Evolutionary conservation across 1,284 basidiomycete species (phyloP), one percentile per base, ranked within the genome.

Genomic region (Tremellales sp.): DNA sequence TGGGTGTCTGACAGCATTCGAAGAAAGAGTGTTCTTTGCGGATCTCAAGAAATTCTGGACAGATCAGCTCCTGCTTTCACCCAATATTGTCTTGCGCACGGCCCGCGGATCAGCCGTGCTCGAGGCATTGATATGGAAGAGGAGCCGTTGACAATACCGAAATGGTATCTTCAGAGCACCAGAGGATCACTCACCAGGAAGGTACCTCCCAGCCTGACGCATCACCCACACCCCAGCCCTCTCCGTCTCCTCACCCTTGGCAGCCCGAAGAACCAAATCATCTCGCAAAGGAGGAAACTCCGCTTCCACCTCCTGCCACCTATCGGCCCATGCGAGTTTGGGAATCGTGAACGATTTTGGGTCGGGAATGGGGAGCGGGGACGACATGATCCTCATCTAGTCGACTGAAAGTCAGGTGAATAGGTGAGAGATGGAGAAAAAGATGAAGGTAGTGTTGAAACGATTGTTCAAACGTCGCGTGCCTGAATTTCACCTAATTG

Each of bases 201-300:
- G 82, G 75, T 96, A 96, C 47, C 93, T 82, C 40, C 94, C 93
- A 19, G 96, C 96, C 72, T 99, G 94, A 27, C 96, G 83, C 94
- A 99, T 99, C 54, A 97, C 88, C 94, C 94, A 99, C 54, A 96
- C 91, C 12, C 94, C 94, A 2, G 94, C 90, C 51, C 89, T 83
- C 65, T 89, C 87, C 0, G 91, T 93, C 70, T 82, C 79, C 75
- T 94, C 84, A 12, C 91, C 89, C 71, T 82, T 76, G 46, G 94
- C 93, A 46, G 94, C 93, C 35, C 91, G 83, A 51, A 98, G 75
- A 41, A 97, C 73, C 46, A 97, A 79, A 68, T 97, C 91, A 72
- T 97, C 97, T 69, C 84, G 84, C 60, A 97, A 78, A 29, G 81
- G 79, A 15, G 88, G 87, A 65, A 90, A 89, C 21, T 53, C 39